Evolutionary conservation across 2,329 filamentous ascomycete genomes (phyloP).

Genomic region (Aspergillus melleus): DNA sequence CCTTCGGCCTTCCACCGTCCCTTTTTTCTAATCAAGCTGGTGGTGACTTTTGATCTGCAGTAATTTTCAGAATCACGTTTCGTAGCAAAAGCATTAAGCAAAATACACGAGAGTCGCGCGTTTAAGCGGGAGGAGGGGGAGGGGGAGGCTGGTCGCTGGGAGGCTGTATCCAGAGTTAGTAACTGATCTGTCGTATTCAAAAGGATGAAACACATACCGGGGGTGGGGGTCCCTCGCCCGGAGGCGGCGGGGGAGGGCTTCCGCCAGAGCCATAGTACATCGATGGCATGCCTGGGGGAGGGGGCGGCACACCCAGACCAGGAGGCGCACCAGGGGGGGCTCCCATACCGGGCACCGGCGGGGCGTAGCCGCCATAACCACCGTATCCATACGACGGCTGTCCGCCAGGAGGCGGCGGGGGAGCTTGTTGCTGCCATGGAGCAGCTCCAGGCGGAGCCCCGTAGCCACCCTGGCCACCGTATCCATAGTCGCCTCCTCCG

Average conservation of each 20-base stretch:
- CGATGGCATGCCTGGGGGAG: conserved; percentile 46
- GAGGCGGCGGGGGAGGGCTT: conserved; percentile 43
- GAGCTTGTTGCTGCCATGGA: conserved; percentile 64
- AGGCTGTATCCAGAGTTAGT: conserved; percentile 33
- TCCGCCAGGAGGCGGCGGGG: conserved; percentile 42
- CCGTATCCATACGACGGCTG: conserved; percentile 58
- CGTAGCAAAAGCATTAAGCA: background rate
- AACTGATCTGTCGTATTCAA: background rate
- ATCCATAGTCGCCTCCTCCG: conserved; percentile 47
- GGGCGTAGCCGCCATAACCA: conserved; percentile 50
- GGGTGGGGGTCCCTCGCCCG: conserved; percentile 43
- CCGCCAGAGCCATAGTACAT: conserved; percentile 41
- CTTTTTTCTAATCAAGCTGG: background rate
- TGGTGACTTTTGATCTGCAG: background rate
- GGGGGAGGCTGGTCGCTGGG: conserved; percentile 62
- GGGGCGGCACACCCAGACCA: conserved; percentile 42
- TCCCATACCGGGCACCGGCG: conserved; percentile 46
- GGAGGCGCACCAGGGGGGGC: conserved; percentile 56
- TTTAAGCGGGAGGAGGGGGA: conserved; percentile 54
- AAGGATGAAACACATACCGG: conserved; percentile 33
- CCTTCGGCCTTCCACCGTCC: background rate
- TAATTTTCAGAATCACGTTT: background rate
- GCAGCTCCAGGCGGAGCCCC: conserved; percentile 50
- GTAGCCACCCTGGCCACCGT: conserved; percentile 37
- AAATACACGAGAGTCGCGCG: background rate